These are phyloP conservation scores for Suillus plorans DNA, from an alignment of 768 basidiomycete genomes.

Conservation along the genomic window DNA sequence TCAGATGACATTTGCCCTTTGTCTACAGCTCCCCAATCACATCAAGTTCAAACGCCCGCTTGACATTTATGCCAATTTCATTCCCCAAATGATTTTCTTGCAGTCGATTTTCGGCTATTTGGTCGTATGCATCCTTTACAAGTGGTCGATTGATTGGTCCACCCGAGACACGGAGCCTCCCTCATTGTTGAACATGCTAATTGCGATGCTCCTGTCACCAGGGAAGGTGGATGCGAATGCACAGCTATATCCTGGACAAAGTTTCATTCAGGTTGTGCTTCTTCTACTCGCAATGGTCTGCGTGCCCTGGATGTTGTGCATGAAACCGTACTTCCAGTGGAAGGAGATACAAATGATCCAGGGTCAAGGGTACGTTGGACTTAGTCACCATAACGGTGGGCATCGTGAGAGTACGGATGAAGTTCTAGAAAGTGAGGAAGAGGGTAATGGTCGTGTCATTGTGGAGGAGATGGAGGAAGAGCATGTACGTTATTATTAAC, in stretches of 20 bases:
- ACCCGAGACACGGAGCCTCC: constrained; percentile 69
- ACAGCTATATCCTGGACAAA: constrained; percentile 86
- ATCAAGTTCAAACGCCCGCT: constrained; percentile 84
- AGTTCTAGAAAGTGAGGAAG: constrained; percentile 74
- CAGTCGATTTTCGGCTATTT: constrained; percentile 98
- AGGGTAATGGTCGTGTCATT: constrained; percentile 72
- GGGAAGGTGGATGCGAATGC: constrained; percentile 67
- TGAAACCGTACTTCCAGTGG: constrained; percentile 90
- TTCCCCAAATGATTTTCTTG: constrained; percentile 96
- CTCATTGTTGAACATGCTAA: constrained; percentile 92
- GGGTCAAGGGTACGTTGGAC: constrained; percentile 79
- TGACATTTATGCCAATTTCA: constrained; percentile 92
- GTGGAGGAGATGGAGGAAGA: constrained; percentile 70
- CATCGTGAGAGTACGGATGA: constrained; percentile 57
- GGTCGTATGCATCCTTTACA: constrained; percentile 91
- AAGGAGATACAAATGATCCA: constrained; percentile 86
- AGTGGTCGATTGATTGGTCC: constrained; percentile 95
- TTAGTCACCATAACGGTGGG: constrained; percentile 56
- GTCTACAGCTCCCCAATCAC: constrained; percentile 94
- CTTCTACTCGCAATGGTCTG: constrained; percentile 80
- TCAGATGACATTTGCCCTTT: constrained; percentile 98
- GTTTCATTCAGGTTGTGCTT: constrained; percentile 76
- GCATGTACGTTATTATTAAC: constrained; percentile 52
- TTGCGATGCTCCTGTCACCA: constrained; percentile 93
- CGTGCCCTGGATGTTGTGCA: constrained; percentile 91